These are phyloP conservation scores for Domatiomyces globalis DNA, from an alignment of 2,329 filamentous ascomycete species.

Conservation along the genomic window DNA sequence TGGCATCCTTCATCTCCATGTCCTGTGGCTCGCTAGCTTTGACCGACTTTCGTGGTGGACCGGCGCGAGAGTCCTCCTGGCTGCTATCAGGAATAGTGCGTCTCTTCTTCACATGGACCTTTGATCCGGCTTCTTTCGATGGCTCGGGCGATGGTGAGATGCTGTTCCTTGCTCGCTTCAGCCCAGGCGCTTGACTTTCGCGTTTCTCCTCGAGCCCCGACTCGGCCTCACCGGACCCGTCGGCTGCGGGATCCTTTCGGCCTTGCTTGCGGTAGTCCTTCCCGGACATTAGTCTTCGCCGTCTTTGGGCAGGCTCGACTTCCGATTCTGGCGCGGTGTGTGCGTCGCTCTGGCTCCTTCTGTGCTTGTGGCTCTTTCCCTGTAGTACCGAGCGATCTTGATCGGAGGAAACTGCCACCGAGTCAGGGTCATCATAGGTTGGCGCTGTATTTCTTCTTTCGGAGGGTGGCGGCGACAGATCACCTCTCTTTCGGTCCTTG, in stretches of 20 bases:
- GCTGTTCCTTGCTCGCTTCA: constrained; percentile 31
- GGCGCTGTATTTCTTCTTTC: constrained; percentile 7
- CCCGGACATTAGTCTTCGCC: constrained; percentile 17
- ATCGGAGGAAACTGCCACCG: constrained; percentile 18
- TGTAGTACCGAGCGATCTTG: constrained; percentile 11
- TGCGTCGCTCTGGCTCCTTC: constrained; percentile 18
- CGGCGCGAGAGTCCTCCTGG: constrained; percentile 20
- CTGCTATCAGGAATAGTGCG: constrained; percentile 29
- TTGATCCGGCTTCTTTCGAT: constrained; percentile 3
- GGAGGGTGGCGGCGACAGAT: constrained; percentile 1
- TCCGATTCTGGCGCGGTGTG: constrained; percentile 10
- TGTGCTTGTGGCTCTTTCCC: constrained; percentile 11
- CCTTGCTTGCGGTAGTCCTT: constrained; percentile 15
- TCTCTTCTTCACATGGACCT: constrained; percentile 28
- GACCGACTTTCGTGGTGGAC: constrained; percentile 8
- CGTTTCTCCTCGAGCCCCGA: constrained; percentile 3
- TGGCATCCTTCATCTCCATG: constrained; percentile 1
- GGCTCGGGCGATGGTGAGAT: constrained; percentile 24
- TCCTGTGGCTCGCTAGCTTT: not conserved
- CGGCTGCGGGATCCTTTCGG: constrained; percentile 17
- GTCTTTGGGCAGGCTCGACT: constrained; percentile 12
- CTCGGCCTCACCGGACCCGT: constrained; percentile 14
- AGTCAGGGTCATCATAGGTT: constrained; percentile 6
- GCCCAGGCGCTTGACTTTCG: constrained; percentile 6
- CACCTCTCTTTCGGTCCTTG: constrained; percentile 7